A percentile compares a stretch with the other conserved stretches of the same genome.
Conservation (phyloP, 1,284 basidiomycete genomes). For the Irpex sp. region DNA sequence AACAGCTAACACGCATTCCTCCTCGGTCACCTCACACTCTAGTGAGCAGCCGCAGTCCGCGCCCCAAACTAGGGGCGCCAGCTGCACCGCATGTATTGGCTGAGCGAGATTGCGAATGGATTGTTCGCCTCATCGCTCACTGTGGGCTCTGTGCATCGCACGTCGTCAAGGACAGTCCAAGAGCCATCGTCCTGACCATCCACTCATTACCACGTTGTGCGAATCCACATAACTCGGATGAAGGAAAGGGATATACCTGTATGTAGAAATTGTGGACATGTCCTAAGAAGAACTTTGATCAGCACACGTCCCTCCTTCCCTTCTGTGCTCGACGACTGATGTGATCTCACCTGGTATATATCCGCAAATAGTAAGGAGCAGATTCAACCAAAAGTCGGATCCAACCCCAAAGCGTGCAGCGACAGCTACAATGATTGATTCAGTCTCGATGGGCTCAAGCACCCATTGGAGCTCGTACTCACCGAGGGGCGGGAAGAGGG, state of each 20-base stretch:
- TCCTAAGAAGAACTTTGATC: constrained; percentile 31
- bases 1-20: no score
- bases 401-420: constrained; percentile 94
- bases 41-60: no score
- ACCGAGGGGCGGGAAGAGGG: constrained; percentile 88
- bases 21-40: no score
- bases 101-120: no score
- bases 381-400: constrained; percentile 89
- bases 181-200: no score
- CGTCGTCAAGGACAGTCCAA: no score
- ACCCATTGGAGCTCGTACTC: constrained; percentile 16
- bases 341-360: constrained; percentile 76
- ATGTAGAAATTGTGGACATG: constrained; percentile 93
- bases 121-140: no score
- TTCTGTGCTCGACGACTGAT: not conserved
- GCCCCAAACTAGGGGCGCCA: no score
- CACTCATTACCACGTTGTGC: not conserved
- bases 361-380: constrained; percentile 85
- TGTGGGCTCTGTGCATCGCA: no score
- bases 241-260: constrained; percentile 44
- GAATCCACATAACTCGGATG: not conserved
- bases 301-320: not conserved
- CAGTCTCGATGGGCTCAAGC: not conserved
- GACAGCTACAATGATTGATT: constrained; percentile 58
- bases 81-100: no score